Evolutionary conservation across 163 green algal species (phyloP), one percentile per base, ranked within the genome.

Genomic region (Coccomyxa subellipsoidea): DNA sequence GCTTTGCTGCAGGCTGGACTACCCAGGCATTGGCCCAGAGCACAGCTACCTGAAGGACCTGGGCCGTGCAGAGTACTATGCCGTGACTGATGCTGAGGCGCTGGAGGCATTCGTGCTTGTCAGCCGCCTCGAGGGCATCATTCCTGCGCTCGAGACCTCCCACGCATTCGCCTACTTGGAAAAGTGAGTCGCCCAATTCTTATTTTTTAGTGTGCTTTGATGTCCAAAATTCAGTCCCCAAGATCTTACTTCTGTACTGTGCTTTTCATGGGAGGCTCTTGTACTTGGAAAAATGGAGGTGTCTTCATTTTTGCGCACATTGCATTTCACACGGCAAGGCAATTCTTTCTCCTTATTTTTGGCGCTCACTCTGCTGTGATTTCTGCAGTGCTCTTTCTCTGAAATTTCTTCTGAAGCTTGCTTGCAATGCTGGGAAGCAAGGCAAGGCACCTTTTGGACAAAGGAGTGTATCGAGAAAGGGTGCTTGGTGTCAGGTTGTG

Each of bases 31-130:
- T 76, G 97, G 97, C 25, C 97, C 97, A 8, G 96, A 99, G 93
- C 96, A 99, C 91, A 93, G 93, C 71, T 99, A 98, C 92, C 90
- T 99, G n/a, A 97, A 95, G 86, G 97, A 99, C 75, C 85, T 95
- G 37, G 91, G 91, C 7, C 92, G 97, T 53, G 95, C 94, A 0
- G 97, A 98, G 90, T 98, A 98, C 88, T 86, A 91, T 79, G 90
- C 95, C 4, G 95, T 98, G 18, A 99, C 96, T 15, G 90, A 93
- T 77, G 69, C 86, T 9, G 84, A 94, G 81, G 91, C 92, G 3
- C 83, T 96, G 78, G 86, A 87, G 12, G 89, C 91, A 18, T 94
- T 94, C 70, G 69, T 93, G 86, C 79, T 77, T 25, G 37, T 96
- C 59, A 94, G 91, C 27, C 89, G 87, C 79, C 85, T 98, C 69